Conservation (phyloP, 108 stramenopile species). For the Seminavis robusta region DNA sequence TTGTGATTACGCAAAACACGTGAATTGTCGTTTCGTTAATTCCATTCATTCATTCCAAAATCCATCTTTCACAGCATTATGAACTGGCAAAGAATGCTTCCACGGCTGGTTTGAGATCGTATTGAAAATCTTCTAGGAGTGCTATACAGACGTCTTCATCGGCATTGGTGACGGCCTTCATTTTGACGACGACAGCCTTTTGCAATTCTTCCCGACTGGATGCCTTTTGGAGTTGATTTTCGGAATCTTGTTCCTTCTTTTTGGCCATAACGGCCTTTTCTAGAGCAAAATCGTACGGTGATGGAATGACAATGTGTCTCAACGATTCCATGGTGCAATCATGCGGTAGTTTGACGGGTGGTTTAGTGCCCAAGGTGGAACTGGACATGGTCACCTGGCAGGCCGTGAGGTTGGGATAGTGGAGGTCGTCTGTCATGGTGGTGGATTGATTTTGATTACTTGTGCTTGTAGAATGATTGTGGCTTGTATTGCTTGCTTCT, state of each 20-base stretch:
- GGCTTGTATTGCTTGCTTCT: too few species aligned
- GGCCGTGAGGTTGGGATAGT: conserved; percentile 24
- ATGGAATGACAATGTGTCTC: not conserved
- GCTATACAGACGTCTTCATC: conserved; percentile 39
- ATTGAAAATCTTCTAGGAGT: conserved; percentile 29
- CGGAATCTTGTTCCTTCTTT: conserved; percentile 23
- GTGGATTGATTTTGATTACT: too few species aligned
- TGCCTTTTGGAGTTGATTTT: conserved; percentile 8
- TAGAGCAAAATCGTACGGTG: conserved; percentile 14
- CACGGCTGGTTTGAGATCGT: conserved; percentile 39
- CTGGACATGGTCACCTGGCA: conserved; percentile 20
- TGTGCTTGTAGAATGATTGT: too few species aligned
- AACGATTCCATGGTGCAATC: conserved; percentile 11
- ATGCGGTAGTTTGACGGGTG: conserved; percentile 32
- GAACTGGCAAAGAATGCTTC: conserved; percentile 44
- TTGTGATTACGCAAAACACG: too few species aligned
- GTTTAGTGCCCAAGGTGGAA: conserved; percentile 1
- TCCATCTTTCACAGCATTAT: too few species aligned
- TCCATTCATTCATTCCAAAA: too few species aligned
- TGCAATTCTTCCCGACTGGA: conserved; percentile 22
- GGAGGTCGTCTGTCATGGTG: conserved; percentile 6
- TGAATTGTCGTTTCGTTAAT: too few species aligned
- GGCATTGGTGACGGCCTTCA: conserved; percentile 44
- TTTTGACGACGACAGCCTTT: conserved; percentile 22
- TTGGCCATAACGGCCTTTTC: conserved; percentile 22